Base-by-base conservation (phyloP, 495 filamentous ascomycete genomes). In the Penicillium cosmopolitanum region DNA sequence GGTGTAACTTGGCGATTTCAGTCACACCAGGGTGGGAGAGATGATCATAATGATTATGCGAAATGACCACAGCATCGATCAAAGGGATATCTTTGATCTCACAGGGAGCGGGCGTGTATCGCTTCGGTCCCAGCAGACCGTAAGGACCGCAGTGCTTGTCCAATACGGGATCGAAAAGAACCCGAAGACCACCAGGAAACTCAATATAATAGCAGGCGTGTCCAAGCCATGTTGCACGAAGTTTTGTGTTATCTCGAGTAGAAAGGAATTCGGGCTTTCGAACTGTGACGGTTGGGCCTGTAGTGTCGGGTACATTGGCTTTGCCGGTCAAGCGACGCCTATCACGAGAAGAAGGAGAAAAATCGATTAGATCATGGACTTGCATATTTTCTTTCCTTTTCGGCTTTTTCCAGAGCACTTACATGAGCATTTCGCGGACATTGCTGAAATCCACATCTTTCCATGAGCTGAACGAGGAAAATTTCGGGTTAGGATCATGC, bases 111-210 rank as follows among this genome's bases (percentile, higher is more conserved):
- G 88, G 79, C 0, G 95, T 96, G 71, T 87, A 96, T 51, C 95
- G 81, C 75, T 90, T 92, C 0, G 94, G 92, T 0, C 90, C 87
- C 38, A 89, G 50, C 71, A 84, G 86, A 25, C 80, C 80, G 64
- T 91, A 81, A 1, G 94, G 95, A 21, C 85, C 84, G 70, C 95
- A 98, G 51, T 92, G 87, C 55, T 89, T 84, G 61, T 93, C 91
- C 58, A 98, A 97, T 15, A 98, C 94, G 2, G 95, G 95, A 70
- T 98, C 95, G 71, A 97, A 97, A 11, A 98, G 83, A 2, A 96
- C 92, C 40, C 94, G 87, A 19, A 98, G 77, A 1, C 95, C 95
- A 53, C 81, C 76, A 15, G 95, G 94, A 65, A 96, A 97, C 70
- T 97, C 95, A 53, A 96, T 87, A 68, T 90, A 91, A 73, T 92